phyloP scores from a whole-genome alignment of 306 rosid species.

The Argentina anserina region DNA sequence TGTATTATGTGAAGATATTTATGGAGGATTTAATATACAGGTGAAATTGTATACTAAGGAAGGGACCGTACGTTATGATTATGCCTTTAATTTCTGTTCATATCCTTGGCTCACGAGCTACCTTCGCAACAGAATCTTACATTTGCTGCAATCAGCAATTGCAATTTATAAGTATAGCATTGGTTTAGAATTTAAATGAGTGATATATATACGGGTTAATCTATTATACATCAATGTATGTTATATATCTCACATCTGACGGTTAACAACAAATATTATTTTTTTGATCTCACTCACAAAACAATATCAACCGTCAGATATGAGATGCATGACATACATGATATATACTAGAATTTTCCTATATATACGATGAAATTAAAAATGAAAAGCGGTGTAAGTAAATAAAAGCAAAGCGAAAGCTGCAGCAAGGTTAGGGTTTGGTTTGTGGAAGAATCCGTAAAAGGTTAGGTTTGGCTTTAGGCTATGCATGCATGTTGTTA shows the following conservation, averaged over 20 bases:
- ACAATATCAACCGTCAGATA: no score
- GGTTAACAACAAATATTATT: no score
- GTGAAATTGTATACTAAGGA: neutral
- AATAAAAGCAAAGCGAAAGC: neutral
- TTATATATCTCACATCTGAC: no score
- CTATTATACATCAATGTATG: no score
- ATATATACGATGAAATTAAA: neutral
- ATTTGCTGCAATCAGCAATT: neutral
- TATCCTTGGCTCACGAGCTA: neutral
- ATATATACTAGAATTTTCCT: no score
- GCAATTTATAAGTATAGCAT: neutral
- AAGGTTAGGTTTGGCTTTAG: constrained; percentile 36
- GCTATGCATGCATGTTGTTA: constrained; percentile 47
- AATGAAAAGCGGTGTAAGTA: neutral
- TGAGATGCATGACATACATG: no score
- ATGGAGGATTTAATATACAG: no score
- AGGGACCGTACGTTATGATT: neutral
- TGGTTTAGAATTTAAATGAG: neutral
- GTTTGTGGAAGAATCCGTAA: constrained; percentile 57
- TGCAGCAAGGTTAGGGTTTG: neutral
- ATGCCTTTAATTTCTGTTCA: neutral
- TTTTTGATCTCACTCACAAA: no score
- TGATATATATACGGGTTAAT: neutral
- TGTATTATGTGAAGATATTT: neutral
- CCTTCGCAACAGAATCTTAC: neutral